Evolutionary conservation across 2,329 filamentous ascomycete genomes (phyloP), one percentile per base, ranked within the genome.

Genomic region (Microsporum ferrugineum): DNA sequence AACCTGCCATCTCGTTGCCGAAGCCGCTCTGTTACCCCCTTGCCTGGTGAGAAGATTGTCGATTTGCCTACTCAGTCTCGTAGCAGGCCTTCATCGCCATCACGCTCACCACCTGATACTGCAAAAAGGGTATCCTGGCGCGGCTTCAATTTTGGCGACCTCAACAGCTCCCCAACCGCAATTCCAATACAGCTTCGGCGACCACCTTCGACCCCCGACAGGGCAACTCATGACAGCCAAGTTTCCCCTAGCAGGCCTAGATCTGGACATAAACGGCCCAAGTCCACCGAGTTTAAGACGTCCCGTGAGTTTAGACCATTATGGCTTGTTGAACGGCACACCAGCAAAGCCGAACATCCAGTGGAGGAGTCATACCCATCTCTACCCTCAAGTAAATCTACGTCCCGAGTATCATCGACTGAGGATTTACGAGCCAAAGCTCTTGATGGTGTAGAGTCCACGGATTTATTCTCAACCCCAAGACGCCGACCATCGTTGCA

Each of bases 291-390:
- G 63, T 82, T 82, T 68, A 78, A 75, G 63, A 74, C 73, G 39
- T 76, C 73, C 17, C 82, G 82, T 60, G 89, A 94, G 69, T 86
- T 91, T 68, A 86, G 88, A 66, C 91, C 91, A 0, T 76, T 96
- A 6, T 92, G 88, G 73, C 84, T 96, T 27, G 83, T 95, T 5
- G 88, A 95, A 71, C 84, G 79, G 34, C 82, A 80, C 65, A 64
- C 70, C 7, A 69, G 65, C 17, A 79, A 80, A 67, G 68, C 71
- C 17, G 75, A 71, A 64, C 70, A 68, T 14, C 71, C 76, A 43
- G 63, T 65, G 12, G 73, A 77, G 31, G 77, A 77, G 58, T 67
- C 73, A 3, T 71, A 78, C 55, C 79, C 80, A 38, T 77, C 77
- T n/a, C 71, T 82, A 8, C 80, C 80, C 43, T 77, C 77, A 4